Evolutionary conservation across 2,329 filamentous ascomycete genomes (phyloP), one percentile per base, ranked within the genome.

Genomic region (Stachybotrys elegans): DNA sequence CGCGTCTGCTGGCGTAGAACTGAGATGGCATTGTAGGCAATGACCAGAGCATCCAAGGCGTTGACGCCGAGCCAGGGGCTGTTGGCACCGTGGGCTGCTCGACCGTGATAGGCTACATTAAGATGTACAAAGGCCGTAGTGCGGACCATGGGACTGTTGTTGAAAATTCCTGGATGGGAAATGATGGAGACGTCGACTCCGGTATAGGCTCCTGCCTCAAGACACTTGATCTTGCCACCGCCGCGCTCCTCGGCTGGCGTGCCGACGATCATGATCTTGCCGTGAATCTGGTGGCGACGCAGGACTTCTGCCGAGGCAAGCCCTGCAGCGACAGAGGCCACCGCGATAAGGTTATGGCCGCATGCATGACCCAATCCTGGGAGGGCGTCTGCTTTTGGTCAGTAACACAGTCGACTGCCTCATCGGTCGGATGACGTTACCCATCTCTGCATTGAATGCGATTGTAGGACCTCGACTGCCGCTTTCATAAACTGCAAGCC

Each of bases 21-120:
- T 0, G 72, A 70, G 4, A 82, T 57, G 35, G 63, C 64, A 42
- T 69, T 71, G 50, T 75, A 75, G 0, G 66, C 70, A 0, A 67
- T 63, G 3, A 81, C 63, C 19, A 79, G 53, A 1, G 77, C 78
- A 50, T 83, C 79, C 0, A 81, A 67, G 0, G 79, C 78, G 53
- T 83, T 82, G 50, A 76, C 67, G 0, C 79, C 79, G 5, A 76
- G 65, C 77, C 77, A 81, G 0, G 78, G 79, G n/a, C 65, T 71
- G 4, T 71, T 71, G 1, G 73, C 77, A 0, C 77, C 78, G 49
- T 82, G 78, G 0, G 79, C 76, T 44, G 72, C 72, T 41, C 68
- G 69, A 2, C 79, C 79, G 2, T 69, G 67, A 48, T 77, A 81
- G 14, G 72, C 71, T 1, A 73, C 75, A 17, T 66, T 67, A 48